Base-by-base conservation (phyloP, 2,329 filamentous ascomycete genomes). In the Arthroderma uncinatum region DNA sequence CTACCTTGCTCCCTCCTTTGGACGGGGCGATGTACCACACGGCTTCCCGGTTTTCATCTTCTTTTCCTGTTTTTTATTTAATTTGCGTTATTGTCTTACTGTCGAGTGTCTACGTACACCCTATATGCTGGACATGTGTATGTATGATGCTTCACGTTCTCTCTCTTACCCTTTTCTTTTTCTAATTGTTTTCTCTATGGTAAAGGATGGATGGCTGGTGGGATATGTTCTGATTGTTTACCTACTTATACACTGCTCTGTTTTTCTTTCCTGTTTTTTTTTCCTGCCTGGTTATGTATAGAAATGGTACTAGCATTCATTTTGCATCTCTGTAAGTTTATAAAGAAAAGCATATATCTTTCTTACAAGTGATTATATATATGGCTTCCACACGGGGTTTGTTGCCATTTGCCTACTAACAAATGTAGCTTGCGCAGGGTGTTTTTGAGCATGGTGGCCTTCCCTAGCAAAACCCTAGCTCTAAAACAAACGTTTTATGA, bases 241-340 rank as follows among this genome's bases (percentile, higher is more conserved):
- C 25, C 19, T 50, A n/a, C 14, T 50, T 19, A 50, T 30, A 50
- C 47, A 50, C 14, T 50, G 47, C 47, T 33, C 47, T 50, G 47
- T 1, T 50, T 33, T 33, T 33, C 28, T 50, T 9, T 1, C 10
- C n/a, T 48, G 7, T 34, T 12, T 34, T 21, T 6, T 30, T 3
- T 33, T 30, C 9, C 33, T 50, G 25, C 47, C 47, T 33, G 25
- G 47, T 33, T 50, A 50, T 30, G 47, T 50, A 50, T 50, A 50
- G 47, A 50, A 50, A 50, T 50, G 47, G 47, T 50, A 50, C 25
- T 50, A 21, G 47, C 47, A 50, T 50, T 50, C 25, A 14, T 9
- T 30, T 50, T 50, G 47, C 23, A 33, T 25, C 21, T 48, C 25
- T 50, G 47, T 50, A 50, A 33, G 19, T 33, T 50, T 23, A 30